phyloP scores from a whole-genome alignment of 768 basidiomycete genomes.

The Nevesoporus exiguus region DNA sequence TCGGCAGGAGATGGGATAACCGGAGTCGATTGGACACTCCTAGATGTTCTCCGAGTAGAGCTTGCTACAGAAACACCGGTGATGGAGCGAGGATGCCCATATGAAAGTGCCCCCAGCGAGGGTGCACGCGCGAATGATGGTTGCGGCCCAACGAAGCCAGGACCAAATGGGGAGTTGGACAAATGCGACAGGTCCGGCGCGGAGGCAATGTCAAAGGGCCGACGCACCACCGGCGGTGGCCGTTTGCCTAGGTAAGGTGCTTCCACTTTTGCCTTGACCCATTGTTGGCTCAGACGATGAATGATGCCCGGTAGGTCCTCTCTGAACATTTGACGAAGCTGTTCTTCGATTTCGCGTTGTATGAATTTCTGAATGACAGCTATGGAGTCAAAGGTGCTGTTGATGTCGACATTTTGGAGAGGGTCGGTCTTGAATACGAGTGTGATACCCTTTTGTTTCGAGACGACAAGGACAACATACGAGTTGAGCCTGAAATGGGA shows the following conservation, averaged over 20 bases:
- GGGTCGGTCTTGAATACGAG: slow-evolving; percentile 99
- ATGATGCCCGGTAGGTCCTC: slow-evolving; percentile 97
- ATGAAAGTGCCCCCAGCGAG: slow-evolving; percentile 16
- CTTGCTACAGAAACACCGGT: slow-evolving; percentile 42
- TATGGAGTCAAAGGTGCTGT: slow-evolving; percentile 96
- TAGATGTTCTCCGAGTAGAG: slow-evolving; percentile 25
- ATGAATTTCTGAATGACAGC: slow-evolving; percentile 98
- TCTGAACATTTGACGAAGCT: slow-evolving; percentile 96
- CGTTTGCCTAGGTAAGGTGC: slow-evolving; percentile 76
- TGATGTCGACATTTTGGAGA: slow-evolving; percentile 95
- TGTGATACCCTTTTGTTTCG: slow-evolving; percentile 96
- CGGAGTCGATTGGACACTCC: slow-evolving; percentile 18
- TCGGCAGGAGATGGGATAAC: slow-evolving; percentile 20
- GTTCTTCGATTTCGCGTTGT: slow-evolving; percentile 95
- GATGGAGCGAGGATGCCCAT: slow-evolving; percentile 36
- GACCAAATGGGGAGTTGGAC: slow-evolving; percentile 15
- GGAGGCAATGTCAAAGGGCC: slow-evolving; percentile 38
- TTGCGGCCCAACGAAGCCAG: slow-evolving; percentile 16
- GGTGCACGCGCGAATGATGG: slow-evolving; percentile 25
- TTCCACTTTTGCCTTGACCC: slow-evolving; percentile 93
- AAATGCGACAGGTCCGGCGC: slow-evolving; percentile 37
- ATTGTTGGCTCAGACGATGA: slow-evolving; percentile 91
- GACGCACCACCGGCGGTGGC: slow-evolving; percentile 35
- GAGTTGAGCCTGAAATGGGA: slow-evolving; percentile 94
- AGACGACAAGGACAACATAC: slow-evolving; percentile 96